These are phyloP conservation scores for Puccinia coronata DNA, from an alignment of 1,284 basidiomycete species.

Conservation along the genomic window DNA sequence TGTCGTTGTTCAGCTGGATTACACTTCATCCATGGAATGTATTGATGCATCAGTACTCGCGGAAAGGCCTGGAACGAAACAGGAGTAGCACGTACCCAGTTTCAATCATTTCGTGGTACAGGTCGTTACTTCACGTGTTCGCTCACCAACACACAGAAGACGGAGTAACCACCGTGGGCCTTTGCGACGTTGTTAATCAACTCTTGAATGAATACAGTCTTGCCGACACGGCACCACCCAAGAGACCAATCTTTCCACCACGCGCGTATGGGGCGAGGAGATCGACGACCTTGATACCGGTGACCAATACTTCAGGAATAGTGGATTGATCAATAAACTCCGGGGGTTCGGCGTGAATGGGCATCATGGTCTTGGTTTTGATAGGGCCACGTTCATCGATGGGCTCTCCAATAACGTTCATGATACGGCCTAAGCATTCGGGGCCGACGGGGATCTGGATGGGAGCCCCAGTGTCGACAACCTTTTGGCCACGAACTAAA, in stretches of 20 bases:
- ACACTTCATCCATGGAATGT: constrained; percentile 76
- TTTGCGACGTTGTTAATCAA: constrained; percentile 99
- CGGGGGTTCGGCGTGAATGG: constrained; percentile 96
- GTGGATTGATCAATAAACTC: constrained; percentile 97
- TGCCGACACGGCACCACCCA: constrained; percentile 99
- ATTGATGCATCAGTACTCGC: background rate
- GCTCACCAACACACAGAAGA: constrained; percentile 99
- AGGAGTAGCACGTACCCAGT: constrained; percentile 4
- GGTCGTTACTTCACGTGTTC: constrained; percentile 97
- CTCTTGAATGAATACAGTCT: constrained; percentile 98
- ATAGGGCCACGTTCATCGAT: constrained; percentile 99
- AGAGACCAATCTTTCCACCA: constrained; percentile 99
- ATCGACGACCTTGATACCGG: constrained; percentile 99
- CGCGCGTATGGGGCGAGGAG: constrained; percentile 98
- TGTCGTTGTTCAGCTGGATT: constrained; percentile 70
- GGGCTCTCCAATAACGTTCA: constrained; percentile 99
- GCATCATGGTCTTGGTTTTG: constrained; percentile 64
- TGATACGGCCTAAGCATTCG: constrained; percentile 93
- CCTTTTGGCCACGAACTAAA: constrained; percentile 97
- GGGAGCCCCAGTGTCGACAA: constrained; percentile 91
- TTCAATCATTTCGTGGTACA: constrained; percentile 41
- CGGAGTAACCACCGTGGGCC: constrained; percentile 99
- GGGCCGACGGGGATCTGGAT: constrained; percentile 95
- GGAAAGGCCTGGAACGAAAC: background rate
- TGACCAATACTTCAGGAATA: constrained; percentile 95